Base-by-base conservation (phyloP, 306 rosid species). In the Bauhinia variegata region DNA sequence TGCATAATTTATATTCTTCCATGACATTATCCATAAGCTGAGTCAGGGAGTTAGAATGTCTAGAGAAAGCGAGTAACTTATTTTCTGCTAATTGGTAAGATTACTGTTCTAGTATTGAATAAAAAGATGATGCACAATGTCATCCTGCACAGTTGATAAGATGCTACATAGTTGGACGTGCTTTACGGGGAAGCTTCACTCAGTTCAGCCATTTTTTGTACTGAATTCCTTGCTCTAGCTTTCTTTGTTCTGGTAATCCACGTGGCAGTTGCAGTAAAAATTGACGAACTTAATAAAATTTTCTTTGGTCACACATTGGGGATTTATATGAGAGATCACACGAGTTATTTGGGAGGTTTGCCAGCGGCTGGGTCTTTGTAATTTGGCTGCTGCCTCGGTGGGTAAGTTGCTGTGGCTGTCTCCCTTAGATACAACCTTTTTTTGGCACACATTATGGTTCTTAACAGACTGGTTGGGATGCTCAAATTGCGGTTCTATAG, bases 11-110 rank as follows among this genome's bases (percentile, higher is more conserved):
- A 44, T 34, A 23, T 14, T 46, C 59, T 63, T 34, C 63, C 50
- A 2, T 46, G 31, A 13, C 33, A 64, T 11, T 52, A 18, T 32
- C 54, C 31, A 30, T 54, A 42, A 32, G 56, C 48, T 55, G 28
- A 62, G 42, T 46, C 8, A 4, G 30, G 57, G 28, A 9, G 57
- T 56, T 47, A 46, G 11, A 31, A 46, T 46, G 42, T 31, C 55
- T 61, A 5, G 8, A 39, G 51, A 42, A 18, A 62, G 49, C 39
- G 37, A 6, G 30, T n/a, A 14, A 47, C 68, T 44, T 30, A 62
- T 44, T 3, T 61, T 47, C 54, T n/a, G 7, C 53, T 42, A 31
- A 61, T 42, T 42, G 7, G 12, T 13, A 16, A 19, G 12, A 23
- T 4, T 60, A 6, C 65, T 17, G 28, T 6, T 18, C 50, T 41